phyloP scores from a whole-genome alignment of 257 asterid species.

The Solanum bukasovii region DNA sequence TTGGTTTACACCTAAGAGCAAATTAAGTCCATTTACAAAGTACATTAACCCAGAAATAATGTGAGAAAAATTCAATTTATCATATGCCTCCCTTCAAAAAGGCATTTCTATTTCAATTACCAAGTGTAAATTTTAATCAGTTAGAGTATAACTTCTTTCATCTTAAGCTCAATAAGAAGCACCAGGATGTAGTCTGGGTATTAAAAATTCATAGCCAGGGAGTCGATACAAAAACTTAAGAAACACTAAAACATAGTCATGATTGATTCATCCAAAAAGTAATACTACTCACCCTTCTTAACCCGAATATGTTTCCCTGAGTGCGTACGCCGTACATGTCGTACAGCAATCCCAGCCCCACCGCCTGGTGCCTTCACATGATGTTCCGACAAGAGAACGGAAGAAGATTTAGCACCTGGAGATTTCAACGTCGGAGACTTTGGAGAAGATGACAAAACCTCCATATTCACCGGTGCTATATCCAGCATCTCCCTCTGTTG shows the following conservation, averaged over 20 bases:
- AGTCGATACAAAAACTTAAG: not conserved
- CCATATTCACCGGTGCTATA: conserved; percentile 63
- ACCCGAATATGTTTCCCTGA: conserved; percentile 66
- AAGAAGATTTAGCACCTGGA: conserved; percentile 28
- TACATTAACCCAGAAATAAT: not conserved
- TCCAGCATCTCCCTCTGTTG: conserved; percentile 76
- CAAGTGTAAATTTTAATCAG: not conserved
- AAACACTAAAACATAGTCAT: not conserved
- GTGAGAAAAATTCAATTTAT: not conserved
- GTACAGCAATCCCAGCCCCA: conserved; percentile 49
- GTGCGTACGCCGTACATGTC: conserved; percentile 70
- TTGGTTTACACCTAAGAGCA: not conserved
- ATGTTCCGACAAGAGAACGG: conserved; percentile 30
- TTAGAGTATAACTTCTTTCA: not conserved
- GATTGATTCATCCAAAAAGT: not conserved
- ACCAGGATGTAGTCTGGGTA: not conserved
- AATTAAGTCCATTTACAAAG: not conserved
- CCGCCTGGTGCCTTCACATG: conserved; percentile 61
- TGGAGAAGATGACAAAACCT: conserved; percentile 60
- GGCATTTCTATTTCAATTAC: not conserved
- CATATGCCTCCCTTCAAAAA: not conserved
- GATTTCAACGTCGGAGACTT: conserved; percentile 43
- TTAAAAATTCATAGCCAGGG: not conserved
- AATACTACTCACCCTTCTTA: conserved; percentile 58
- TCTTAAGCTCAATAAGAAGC: not conserved